Base-by-base conservation (phyloP, 2,329 filamentous ascomycete genomes). In the Orbilia brochopaga region DNA sequence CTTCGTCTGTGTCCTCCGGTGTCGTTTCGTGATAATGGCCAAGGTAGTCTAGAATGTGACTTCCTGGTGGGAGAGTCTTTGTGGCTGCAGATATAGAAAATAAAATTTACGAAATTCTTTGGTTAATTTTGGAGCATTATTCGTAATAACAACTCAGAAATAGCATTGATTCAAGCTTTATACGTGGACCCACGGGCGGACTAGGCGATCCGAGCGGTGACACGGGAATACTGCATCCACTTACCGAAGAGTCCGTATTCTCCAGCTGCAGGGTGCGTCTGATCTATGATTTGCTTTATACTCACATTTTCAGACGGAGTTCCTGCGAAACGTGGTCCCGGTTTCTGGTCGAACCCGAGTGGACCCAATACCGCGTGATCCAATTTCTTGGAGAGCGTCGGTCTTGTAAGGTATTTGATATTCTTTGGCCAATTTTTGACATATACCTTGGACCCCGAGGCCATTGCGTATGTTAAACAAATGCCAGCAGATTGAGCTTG, bases 21-120 rank as follows among this genome's bases (percentile, higher is more conserved):
- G 59, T 50, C 40, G 75, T 67, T 27, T 80, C 79, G 78, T 89
- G 87, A 52, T 87, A 80, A 15, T 84, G 79, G 4, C 87, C 87
- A 2, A 88, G 79, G 77, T 89, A 89, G 17, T 84, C 83, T n/a
- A 88, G 75, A 55, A 89, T 82, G 48, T 88, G 83, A 1, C 81
- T 79, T 1, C 84, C 85, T 0, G 86, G 82, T 11, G 79, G 76
- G 8, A 89, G 81, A 59, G 82, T 77, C 6, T 81, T 81, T 0
- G 83, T 79, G 2, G 87, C 86, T 72, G 50, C 56, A 23, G 17
- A 57, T 63, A 60, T 61, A n/a, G 23, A 53, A 53, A 62, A 52
- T 15, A 46, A 23, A 42, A 17, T 32, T 30, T n/a, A 57, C 42
- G 52, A 60, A 55, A 55, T 46, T 48, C 56, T 40, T 19, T 21